Conservation (phyloP, 2,329 filamentous ascomycete species). For the Claviceps citrina region DNA sequence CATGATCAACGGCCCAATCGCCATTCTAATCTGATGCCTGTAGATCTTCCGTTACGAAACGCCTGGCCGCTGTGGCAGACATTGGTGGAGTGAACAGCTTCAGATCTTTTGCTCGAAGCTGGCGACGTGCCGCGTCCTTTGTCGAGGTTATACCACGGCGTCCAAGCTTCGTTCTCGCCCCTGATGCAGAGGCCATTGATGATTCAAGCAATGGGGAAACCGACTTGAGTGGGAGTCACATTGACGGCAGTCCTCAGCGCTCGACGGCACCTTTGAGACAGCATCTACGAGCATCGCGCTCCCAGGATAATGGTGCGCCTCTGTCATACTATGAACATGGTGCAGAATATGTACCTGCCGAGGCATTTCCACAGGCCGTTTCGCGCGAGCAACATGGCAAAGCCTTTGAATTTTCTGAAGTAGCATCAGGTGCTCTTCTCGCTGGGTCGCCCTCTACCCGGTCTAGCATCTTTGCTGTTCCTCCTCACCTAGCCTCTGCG, state of each 20-base stretch:
- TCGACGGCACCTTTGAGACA: conserved; percentile 34
- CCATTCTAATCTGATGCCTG: not conserved
- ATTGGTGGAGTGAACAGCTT: conserved; percentile 87
- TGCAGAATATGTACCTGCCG: not conserved
- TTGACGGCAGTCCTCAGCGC: conserved; percentile 21
- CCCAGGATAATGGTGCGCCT: conserved; percentile 3
- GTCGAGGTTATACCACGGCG: conserved; percentile 71
- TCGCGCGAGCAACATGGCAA: conserved; percentile 26
- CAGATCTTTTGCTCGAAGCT: conserved; percentile 81
- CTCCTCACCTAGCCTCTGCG: conserved; percentile 49
- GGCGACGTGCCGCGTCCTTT: conserved; percentile 81
- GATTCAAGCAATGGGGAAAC: conserved; percentile 16
- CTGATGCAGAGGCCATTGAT: conserved; percentile 27
- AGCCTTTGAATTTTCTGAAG: conserved; percentile 27
- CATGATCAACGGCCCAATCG: no score
- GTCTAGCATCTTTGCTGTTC: conserved; percentile 37
- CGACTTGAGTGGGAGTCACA: conserved; percentile 26
- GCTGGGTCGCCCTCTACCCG: conserved; percentile 16
- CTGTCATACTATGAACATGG: not conserved
- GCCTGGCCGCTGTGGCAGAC: conserved; percentile 44
- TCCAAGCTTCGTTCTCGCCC: conserved; percentile 54
- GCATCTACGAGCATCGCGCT: conserved; percentile 30
- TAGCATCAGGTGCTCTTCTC: conserved; percentile 18
- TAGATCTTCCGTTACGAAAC: conserved; percentile 44
- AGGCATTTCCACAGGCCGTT: conserved; percentile 10